A percentile compares a stretch with the other conserved stretches of the same genome.
Conservation (phyloP, 495 filamentous ascomycete species). For the Daldinia bambusicola region DNA sequence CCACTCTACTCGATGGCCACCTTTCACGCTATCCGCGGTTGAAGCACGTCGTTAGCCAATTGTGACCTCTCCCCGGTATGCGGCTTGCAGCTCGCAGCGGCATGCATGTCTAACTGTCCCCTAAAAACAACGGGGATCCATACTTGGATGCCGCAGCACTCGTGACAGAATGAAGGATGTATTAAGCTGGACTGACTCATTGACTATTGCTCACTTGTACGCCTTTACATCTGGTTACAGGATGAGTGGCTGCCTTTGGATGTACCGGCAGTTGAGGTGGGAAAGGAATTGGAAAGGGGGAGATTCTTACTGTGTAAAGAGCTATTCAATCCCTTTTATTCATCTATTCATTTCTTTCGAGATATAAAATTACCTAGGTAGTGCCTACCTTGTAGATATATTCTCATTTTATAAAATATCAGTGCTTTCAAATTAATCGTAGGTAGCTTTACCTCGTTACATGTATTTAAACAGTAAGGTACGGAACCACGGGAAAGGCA, state of each 20-base stretch:
- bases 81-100: slow-evolving; percentile 41
- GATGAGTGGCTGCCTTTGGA: not conserved
- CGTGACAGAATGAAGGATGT: slow-evolving; percentile 35
- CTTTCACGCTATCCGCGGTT: slow-evolving; percentile 42
- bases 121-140: slow-evolving; percentile 33
- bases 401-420: not conserved
- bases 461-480: not conserved
- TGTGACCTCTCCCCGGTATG: slow-evolving; percentile 21
- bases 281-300: not conserved
- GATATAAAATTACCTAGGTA: not conserved
- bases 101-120: slow-evolving; percentile 38
- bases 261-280: slow-evolving; percentile 3
- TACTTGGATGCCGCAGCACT: slow-evolving; percentile 30
- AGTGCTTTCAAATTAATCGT: not conserved
- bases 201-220: slow-evolving; percentile 6
- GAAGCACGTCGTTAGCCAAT: slow-evolving; percentile 34
- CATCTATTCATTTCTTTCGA: not conserved
- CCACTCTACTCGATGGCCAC: slow-evolving; percentile 34
- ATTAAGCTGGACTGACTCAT: slow-evolving; percentile 35
- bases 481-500: not conserved
- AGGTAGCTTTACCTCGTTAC: not conserved
- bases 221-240: slow-evolving; percentile 3
- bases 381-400: not conserved
- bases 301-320: not conserved
- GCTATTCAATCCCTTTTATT: not conserved